Percentiles rank a stretch among this genome's conserved stretches.
Evolutionary conservation across 2,329 filamentous ascomycete species (phyloP).

Genomic region (Pochonia chlamydosporia): DNA sequence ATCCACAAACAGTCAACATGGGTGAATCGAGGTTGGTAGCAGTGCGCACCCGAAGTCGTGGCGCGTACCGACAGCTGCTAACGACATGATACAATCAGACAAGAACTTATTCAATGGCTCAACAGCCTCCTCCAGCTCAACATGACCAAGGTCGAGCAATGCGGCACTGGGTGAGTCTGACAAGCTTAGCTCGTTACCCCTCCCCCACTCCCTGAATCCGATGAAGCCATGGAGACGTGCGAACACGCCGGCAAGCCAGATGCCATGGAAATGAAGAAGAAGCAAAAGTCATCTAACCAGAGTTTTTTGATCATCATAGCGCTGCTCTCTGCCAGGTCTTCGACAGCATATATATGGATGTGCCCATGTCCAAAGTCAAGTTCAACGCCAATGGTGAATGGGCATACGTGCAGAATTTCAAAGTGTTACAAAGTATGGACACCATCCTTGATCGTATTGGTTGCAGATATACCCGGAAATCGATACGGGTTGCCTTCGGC

Average conservation of each 20-base stretch:
- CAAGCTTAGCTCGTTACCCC: conserved; percentile 8
- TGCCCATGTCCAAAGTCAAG: conserved; percentile 93
- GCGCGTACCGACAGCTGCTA: conserved; percentile 9
- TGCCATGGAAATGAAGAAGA: background rate
- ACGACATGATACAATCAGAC: conserved; percentile 51
- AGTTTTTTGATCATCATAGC: conserved; percentile 39
- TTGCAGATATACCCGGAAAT: background rate
- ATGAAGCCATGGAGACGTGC: background rate
- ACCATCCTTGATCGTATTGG: background rate
- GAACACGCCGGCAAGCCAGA: background rate
- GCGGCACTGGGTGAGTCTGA: conserved; percentile 78
- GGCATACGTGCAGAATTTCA: conserved; percentile 97
- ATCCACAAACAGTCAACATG: conserved; percentile 30
- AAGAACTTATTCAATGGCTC: conserved; percentile 93
- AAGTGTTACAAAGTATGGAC: conserved; percentile 82
- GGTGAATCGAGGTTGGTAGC: conserved; percentile 40
- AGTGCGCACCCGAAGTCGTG: background rate
- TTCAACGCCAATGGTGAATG: conserved; percentile 98
- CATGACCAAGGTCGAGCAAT: conserved; percentile 98
- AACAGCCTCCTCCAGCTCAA: conserved; percentile 98
- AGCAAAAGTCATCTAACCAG: conserved; percentile 3
- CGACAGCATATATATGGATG: conserved; percentile 94
- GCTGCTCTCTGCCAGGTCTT: conserved; percentile 96
- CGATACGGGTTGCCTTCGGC: background rate
- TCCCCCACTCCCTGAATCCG: conserved; percentile 8